Evolutionary conservation across 1,284 basidiomycete species (phyloP).

Genomic region (Pyrrhoderma noxium): DNA sequence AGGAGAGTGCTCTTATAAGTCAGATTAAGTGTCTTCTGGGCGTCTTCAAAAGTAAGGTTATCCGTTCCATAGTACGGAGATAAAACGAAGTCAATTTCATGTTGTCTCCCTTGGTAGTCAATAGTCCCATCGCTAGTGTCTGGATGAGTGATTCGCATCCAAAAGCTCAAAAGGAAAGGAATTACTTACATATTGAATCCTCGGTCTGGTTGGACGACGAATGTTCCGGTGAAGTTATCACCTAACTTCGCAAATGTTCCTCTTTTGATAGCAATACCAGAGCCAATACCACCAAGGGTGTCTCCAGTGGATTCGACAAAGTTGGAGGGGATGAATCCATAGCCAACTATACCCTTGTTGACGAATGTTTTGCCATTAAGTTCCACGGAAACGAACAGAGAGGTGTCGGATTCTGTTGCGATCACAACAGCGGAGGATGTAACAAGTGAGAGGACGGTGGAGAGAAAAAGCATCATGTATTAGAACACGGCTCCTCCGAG

Average conservation of each 20-base stretch:
- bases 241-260: slow-evolving; percentile 24
- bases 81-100: slow-evolving; percentile 52
- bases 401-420: slow-evolving; percentile 12
- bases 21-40: slow-evolving; percentile 47
- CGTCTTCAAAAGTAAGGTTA: slow-evolving; percentile 42
- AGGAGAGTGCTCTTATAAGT: slow-evolving; percentile 48
- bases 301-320: slow-evolving; percentile 32
- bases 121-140: slow-evolving; percentile 39
- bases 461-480: neutral
- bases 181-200: slow-evolving; percentile 35
- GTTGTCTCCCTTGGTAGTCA: slow-evolving; percentile 54
- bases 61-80: slow-evolving; percentile 45
- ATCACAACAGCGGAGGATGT: no score
- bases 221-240: slow-evolving; percentile 31
- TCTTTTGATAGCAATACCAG: slow-evolving; percentile 30
- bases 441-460: slow-evolving; percentile 4
- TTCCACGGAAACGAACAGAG: slow-evolving; percentile 17
- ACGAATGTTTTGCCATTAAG: slow-evolving; percentile 19
- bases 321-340: slow-evolving; percentile 33
- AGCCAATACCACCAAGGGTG: slow-evolving; percentile 33
- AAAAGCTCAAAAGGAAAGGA: neutral
- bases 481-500: neutral
- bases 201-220: slow-evolving; percentile 42
- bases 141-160: neutral
- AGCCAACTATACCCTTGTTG: slow-evolving; percentile 31